Percentiles rank a stretch among this genome's conserved stretches.
Conservation (phyloP, 768 basidiomycete genomes). For the Roridomyces roridus region DNA sequence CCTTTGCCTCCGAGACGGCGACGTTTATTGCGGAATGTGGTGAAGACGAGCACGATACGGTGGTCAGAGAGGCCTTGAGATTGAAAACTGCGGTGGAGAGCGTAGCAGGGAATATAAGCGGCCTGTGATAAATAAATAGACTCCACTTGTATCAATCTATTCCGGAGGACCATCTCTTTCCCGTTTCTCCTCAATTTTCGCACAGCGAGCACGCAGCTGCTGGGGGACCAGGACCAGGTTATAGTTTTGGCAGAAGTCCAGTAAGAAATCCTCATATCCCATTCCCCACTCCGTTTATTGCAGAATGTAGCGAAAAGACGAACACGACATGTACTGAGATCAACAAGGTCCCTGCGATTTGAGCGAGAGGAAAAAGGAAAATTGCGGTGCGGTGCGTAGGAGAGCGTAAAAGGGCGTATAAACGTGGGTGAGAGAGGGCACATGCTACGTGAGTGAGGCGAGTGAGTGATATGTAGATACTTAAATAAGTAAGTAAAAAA, state of each 20-base stretch:
- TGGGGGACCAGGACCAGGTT: too few species aligned
- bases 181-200: too few species aligned
- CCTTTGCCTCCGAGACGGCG: constrained; percentile 80
- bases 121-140: constrained; percentile 36
- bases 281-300: constrained; percentile 1
- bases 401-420: constrained; percentile 11
- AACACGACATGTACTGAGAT: neutral
- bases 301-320: neutral
- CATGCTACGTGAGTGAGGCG: constrained; percentile 8
- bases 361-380: too few species aligned
- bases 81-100: constrained; percentile 77
- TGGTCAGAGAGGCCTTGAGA: constrained; percentile 71
- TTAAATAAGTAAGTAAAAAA: too few species aligned
- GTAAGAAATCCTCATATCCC: too few species aligned
- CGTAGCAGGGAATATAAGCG: constrained; percentile 69
- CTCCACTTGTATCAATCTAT: too few species aligned
- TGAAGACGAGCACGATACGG: constrained; percentile 87
- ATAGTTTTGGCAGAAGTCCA: too few species aligned
- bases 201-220: too few species aligned
- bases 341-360: too few species aligned
- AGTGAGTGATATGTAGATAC: constrained; percentile 20
- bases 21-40: constrained; percentile 88
- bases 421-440: neutral
- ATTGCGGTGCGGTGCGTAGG: neutral
- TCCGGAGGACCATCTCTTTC: too few species aligned